Percentiles rank a stretch among this genome's conserved stretches.
Evolutionary conservation across 2,329 filamentous ascomycete species (phyloP).

Genomic region (Clonostachys rhizophaga): DNA sequence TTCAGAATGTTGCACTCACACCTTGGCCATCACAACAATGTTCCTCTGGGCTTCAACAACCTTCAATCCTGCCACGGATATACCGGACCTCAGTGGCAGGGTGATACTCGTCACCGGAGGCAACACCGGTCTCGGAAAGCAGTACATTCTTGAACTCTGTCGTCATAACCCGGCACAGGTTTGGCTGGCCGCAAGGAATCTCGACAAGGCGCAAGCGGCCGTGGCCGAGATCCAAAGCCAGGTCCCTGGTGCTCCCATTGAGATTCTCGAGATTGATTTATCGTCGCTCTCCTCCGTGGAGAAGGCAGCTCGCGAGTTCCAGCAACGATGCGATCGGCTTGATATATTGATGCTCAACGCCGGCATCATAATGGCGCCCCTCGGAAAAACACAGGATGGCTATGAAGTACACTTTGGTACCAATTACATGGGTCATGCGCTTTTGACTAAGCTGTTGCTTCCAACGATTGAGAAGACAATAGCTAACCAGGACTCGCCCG

Average conservation of each 20-base stretch:
- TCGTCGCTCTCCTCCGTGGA: constrained; percentile 32
- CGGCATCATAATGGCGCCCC: constrained; percentile 29
- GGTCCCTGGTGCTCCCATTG: constrained; percentile 13
- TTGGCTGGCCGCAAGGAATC: constrained; percentile 21
- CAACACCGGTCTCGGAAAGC: constrained; percentile 71
- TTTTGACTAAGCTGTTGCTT: constrained; percentile 28
- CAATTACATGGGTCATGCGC: constrained; percentile 40
- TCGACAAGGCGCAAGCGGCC: constrained; percentile 41
- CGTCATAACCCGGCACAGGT: constrained; percentile 3
- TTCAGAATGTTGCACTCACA: no score
- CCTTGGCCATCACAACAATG: not conserved
- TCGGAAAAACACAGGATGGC: constrained; percentile 29
- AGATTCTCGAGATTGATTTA: constrained; percentile 34
- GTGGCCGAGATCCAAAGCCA: constrained; percentile 31
- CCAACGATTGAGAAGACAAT: constrained; percentile 12
- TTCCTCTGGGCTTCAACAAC: not conserved
- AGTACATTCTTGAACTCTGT: constrained; percentile 3
- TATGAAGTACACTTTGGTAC: constrained; percentile 41
- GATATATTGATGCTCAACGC: constrained; percentile 39
- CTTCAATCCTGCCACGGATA: constrained; percentile 17
- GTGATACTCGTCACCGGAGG: constrained; percentile 79
- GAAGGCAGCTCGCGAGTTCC: constrained; percentile 27
- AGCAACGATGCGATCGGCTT: constrained; percentile 18
- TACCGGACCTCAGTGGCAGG: constrained; percentile 65
- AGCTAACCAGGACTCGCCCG: constrained; percentile 1